Evolutionary conservation across 2,329 filamentous ascomycete species (phyloP).

Genomic region (Apiospora pterosperma): DNA sequence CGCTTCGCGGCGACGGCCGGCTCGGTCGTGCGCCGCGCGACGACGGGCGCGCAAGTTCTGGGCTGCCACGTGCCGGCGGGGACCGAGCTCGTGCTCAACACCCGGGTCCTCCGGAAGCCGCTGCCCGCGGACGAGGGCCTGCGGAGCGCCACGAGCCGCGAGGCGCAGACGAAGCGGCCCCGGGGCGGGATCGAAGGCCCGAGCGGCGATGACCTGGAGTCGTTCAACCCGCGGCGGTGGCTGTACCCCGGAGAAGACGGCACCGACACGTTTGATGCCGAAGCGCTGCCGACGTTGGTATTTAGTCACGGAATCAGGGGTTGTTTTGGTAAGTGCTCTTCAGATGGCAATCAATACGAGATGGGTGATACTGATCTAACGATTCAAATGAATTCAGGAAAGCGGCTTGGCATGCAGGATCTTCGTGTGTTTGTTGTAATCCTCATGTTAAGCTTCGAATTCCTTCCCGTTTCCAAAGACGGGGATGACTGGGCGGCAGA

Average conservation of each 20-base stretch:
- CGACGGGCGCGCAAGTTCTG: background rate
- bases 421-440: background rate
- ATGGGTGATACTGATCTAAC: background rate
- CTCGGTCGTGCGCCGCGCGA: background rate
- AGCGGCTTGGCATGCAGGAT: background rate
- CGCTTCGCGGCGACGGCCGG: background rate
- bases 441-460: background rate
- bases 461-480: background rate
- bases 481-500: background rate
- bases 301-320: conserved; percentile 15
- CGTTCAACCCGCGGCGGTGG: conserved; percentile 14
- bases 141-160: background rate
- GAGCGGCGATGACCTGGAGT: conserved; percentile 7
- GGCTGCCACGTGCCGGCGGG: background rate
- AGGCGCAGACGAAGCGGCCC: background rate
- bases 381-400: background rate
- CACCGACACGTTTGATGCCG: conserved; percentile 10
- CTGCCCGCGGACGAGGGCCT: background rate
- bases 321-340: conserved; percentile 17
- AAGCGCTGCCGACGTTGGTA: conserved; percentile 9
- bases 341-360: too few relatives aligned
- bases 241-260: conserved; percentile 10
- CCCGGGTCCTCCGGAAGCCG: background rate
- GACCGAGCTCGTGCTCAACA: background rate
- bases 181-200: conserved; percentile 1